phyloP scores from a whole-genome alignment of 1,139 yeast species.

The Kodamaea ohmeri region DNA sequence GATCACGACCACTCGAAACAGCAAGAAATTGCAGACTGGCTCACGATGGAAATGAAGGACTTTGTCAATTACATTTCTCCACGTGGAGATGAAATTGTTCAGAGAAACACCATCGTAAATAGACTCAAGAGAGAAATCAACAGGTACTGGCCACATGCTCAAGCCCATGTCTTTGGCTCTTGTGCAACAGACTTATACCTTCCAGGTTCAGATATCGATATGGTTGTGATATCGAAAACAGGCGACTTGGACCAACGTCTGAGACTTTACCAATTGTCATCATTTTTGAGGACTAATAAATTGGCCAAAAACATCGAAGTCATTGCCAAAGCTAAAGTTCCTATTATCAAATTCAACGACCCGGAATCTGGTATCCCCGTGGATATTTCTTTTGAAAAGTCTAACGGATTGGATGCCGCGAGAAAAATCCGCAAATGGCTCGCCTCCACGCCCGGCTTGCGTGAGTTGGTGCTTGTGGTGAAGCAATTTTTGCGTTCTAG shows the following conservation, averaged over 20 bases:
- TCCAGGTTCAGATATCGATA: constrained; percentile 96
- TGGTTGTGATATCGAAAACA: constrained; percentile 72
- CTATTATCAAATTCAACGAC: constrained; percentile 90
- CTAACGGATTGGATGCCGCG: constrained; percentile 86
- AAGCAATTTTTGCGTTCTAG: constrained; percentile 85
- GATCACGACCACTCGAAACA: constrained; percentile 73
- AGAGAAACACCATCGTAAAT: constrained; percentile 66
- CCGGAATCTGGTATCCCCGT: constrained; percentile 69
- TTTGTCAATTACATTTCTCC: constrained; percentile 89
- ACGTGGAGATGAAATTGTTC: constrained; percentile 65
- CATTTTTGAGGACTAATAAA: constrained; percentile 59
- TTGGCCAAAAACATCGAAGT: constrained; percentile 79
- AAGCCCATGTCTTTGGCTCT: constrained; percentile 88
- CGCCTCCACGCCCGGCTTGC: constrained; percentile 67
- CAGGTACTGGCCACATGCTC: constrained; percentile 75
- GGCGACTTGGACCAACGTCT: constrained; percentile 69
- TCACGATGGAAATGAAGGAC: constrained; percentile 82
- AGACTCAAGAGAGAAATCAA: constrained; percentile 57
- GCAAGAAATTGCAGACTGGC: constrained; percentile 80
- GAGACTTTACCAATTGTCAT: constrained; percentile 70
- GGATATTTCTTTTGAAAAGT: constrained; percentile 88
- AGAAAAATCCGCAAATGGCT: constrained; percentile 76
- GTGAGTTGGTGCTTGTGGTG: constrained; percentile 80
- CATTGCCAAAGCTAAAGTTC: constrained; percentile 90
- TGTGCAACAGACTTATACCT: constrained; percentile 91